Conservation (phyloP, 352 stramenopile species). For the Globisporangium abappressorium region DNA sequence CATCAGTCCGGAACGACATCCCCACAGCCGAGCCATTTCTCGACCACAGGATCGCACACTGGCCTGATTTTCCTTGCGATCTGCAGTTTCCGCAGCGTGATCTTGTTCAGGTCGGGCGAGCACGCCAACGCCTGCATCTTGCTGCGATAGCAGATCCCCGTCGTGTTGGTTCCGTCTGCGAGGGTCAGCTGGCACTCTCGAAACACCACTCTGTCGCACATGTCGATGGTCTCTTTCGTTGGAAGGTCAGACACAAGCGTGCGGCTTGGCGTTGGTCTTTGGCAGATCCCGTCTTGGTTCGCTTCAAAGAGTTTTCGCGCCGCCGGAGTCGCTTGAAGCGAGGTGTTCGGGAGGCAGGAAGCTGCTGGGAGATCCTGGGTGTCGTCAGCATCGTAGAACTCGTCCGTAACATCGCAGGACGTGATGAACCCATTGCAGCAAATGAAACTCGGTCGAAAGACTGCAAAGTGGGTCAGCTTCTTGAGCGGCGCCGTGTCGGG, state of each 20-base stretch:
- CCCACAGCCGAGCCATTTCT: slow-evolving; percentile 14
- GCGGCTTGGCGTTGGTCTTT: slow-evolving; percentile 6
- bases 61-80: not conserved
- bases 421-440: slow-evolving; percentile 41
- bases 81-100: slow-evolving; percentile 21
- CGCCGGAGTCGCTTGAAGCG: not conserved
- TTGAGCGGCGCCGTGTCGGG: slow-evolving; percentile 23
- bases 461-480: slow-evolving; percentile 21
- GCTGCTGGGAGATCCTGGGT: not conserved
- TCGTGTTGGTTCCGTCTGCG: not conserved
- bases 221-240: slow-evolving; percentile 20
- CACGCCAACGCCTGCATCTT: slow-evolving; percentile 34
- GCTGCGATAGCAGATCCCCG: slow-evolving; percentile 37
- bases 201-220: slow-evolving; percentile 28
- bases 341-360: slow-evolving; percentile 17
- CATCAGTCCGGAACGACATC: not conserved
- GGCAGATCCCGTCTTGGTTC: slow-evolving; percentile 17
- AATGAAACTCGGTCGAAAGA: slow-evolving; percentile 25
- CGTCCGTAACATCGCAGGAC: slow-evolving; percentile 25
- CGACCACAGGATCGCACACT: not conserved
- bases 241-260: slow-evolving; percentile 17
- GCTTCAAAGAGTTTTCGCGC: slow-evolving; percentile 16
- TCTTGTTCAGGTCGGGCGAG: slow-evolving; percentile 25
- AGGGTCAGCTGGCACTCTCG: slow-evolving; percentile 19
- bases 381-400: slow-evolving; percentile 16